phyloP scores from a whole-genome alignment of 129 eudicot genomes.

The Mikania micrantha region DNA sequence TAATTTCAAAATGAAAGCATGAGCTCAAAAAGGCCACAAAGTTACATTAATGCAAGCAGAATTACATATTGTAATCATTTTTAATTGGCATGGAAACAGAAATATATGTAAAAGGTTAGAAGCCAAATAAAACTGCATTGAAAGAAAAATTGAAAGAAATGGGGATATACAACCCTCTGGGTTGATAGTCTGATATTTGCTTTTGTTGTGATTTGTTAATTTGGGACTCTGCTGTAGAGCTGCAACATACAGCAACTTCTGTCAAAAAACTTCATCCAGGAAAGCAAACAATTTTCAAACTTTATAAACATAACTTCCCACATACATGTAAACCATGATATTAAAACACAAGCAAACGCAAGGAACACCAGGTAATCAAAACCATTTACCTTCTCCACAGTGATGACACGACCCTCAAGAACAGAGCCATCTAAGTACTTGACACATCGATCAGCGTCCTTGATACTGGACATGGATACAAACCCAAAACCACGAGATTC shows the following conservation, averaged over 20 bases:
- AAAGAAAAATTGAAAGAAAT: conserved; percentile 34
- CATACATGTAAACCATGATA: not conserved
- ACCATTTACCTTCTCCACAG: conserved; percentile 84
- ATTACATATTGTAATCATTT: not conserved
- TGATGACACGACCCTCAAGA: conserved; percentile 88
- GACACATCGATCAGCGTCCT: conserved; percentile 79
- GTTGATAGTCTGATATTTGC: conserved; percentile 72
- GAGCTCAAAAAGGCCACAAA: conserved; percentile 14
- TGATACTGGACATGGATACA: conserved; percentile 70
- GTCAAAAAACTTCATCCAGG: conserved; percentile 56
- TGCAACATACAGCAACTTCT: conserved; percentile 87
- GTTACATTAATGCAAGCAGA: not conserved
- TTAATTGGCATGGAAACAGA: not conserved
- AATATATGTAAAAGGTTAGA: not conserved
- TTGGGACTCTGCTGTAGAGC: conserved; percentile 81
- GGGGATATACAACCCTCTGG: conserved; percentile 99
- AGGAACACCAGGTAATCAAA: not conserved
- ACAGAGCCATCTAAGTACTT: conserved; percentile 76
- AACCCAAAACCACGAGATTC: conserved; percentile 96
- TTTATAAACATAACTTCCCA: not conserved
- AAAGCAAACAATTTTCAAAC: conserved; percentile 43
- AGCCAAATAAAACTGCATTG: conserved; percentile 12
- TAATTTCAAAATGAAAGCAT: not conserved
- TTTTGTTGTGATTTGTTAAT: conserved; percentile 69
- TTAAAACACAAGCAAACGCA: not conserved